A percentile compares a stretch with the other conserved stretches of the same genome.
Conservation (phyloP, 805 yeast genomes). For the Middelhovenomyces tepae region DNA sequence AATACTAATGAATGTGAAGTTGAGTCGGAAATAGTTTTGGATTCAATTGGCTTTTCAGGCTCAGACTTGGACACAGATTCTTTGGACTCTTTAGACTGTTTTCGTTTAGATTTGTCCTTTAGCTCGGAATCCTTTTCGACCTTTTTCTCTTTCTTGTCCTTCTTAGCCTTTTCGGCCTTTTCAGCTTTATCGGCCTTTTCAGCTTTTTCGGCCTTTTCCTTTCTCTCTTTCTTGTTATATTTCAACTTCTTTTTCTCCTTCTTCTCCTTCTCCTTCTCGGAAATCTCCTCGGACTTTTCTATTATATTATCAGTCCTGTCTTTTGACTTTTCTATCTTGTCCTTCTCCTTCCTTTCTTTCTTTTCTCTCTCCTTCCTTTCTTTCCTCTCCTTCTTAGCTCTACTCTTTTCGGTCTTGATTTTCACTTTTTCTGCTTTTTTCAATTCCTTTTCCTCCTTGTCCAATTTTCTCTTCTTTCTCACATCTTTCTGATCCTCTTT, state of each 20-base stretch:
- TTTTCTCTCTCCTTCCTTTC: conserved; percentile 4
- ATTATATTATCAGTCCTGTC: conserved; percentile 2
- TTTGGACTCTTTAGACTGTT: too few species aligned
- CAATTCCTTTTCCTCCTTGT: too few species aligned
- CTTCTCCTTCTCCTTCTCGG: conserved; percentile 10
- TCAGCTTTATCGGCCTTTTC: background rate
- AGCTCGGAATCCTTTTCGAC: too few species aligned
- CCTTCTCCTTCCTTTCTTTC: conserved; percentile 4
- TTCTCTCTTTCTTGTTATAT: conserved; percentile 4
- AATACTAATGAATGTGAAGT: too few species aligned
- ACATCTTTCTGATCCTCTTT: conserved; percentile 2
- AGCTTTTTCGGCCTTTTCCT: conserved; percentile 5
- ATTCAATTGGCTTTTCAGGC: too few species aligned
- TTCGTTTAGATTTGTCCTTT: too few species aligned
- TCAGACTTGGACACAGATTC: too few species aligned
- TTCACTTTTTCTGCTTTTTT: too few species aligned
- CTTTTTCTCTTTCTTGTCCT: conserved; percentile 5
- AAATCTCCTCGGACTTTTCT: conserved; percentile 7
- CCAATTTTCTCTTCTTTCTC: conserved; percentile 5
- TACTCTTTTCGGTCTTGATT: too few species aligned
- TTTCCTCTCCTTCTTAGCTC: conserved; percentile 1
- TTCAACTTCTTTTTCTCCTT: conserved; percentile 5
- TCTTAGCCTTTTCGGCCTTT: background rate
- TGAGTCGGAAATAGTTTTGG: too few species aligned
- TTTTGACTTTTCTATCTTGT: conserved; percentile 2